Evolutionary conservation across 2,329 filamentous ascomycete species (phyloP).

Genomic region (Monilinia fructigena): DNA sequence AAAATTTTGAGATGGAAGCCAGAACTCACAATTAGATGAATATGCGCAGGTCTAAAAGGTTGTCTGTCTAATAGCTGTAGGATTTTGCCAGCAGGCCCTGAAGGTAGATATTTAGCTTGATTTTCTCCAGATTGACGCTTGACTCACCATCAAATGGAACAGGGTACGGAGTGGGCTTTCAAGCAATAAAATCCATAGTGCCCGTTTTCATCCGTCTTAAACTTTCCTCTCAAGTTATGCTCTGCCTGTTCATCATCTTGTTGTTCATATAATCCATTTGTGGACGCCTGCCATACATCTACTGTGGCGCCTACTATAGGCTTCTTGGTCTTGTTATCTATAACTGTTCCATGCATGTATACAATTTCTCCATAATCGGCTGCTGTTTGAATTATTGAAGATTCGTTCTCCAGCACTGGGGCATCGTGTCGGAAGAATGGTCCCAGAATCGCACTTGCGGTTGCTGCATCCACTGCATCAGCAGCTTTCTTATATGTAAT

Average conservation of each 20-base stretch:
- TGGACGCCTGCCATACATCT: conserved; percentile 64
- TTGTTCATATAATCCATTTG: conserved; percentile 59
- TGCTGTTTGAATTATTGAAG: conserved; percentile 51
- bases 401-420: conserved; percentile 54
- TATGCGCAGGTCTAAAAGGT: conserved; percentile 61
- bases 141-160: conserved; percentile 38
- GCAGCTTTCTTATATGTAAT: conserved; percentile 35
- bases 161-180: conserved; percentile 45
- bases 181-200: conserved; percentile 53
- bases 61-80: conserved; percentile 59
- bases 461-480: conserved; percentile 46
- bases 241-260: conserved; percentile 61
- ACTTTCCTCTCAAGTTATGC: conserved; percentile 61
- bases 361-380: conserved; percentile 50
- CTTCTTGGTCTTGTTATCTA: conserved; percentile 54
- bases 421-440: conserved; percentile 64
- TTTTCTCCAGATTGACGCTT: not conserved
- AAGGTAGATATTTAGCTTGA: conserved; percentile 13
- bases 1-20: not conserved
- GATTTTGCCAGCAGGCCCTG: conserved; percentile 57
- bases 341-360: conserved; percentile 58
- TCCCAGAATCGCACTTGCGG: conserved; percentile 57
- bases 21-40: conserved; percentile 56
- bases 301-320: conserved; percentile 56
- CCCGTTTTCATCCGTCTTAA: conserved; percentile 57